Base-by-base conservation (phyloP, 331 rosid genomes). In the Arachis monticola region DNA sequence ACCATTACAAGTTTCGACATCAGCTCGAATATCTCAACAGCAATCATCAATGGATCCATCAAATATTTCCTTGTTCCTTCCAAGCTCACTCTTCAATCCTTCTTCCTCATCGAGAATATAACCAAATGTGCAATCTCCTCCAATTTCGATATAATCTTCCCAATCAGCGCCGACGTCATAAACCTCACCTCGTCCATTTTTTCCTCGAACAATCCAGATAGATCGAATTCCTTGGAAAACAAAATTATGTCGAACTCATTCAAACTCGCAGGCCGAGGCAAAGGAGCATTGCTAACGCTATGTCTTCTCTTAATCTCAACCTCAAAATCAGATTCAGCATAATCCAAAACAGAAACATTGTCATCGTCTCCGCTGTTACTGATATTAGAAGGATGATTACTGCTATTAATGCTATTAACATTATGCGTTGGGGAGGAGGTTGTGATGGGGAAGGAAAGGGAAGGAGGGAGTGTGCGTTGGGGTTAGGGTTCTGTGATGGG, bases 221-320 rank as follows among this genome's bases (percentile, higher is more conserved):
- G 94, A 70, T 89, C 85, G 17, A 87, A 85, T 4, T 91, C 90
- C 0, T 80, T 84, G 0, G 91, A 89, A 41, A 89, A 86, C 7
- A 91, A 89, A 14, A 87, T 89, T 5, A 89, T 79, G 55, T 89
- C 91, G 63, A 89, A 89, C 35, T 90, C 94, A 63, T 89, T 89
- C 86, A 87, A 81, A 59, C 88, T 87, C 5, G 86, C 79, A 0
- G 88, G 87, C 60, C 91, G 82, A 0, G 91, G 87, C 67, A 85
- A 57, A 0, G 81, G 17, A 8, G 64, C 55, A 44, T 10, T 51
- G 52, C 6, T 11, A 6, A 1, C 13, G 14, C 1, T 12, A 27
- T 44, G 42, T 40, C 8, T 84, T 61, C 86, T 83, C 7, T 79
- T 56, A 11, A 56, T 64, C 56, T 81, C 84, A 1, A 79, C 0